Percentiles rank a stretch among this genome's conserved stretches.
phyloP scores from a whole-genome alignment of 176 grass and related monocot genomes.

The Musa beccarii region DNA sequence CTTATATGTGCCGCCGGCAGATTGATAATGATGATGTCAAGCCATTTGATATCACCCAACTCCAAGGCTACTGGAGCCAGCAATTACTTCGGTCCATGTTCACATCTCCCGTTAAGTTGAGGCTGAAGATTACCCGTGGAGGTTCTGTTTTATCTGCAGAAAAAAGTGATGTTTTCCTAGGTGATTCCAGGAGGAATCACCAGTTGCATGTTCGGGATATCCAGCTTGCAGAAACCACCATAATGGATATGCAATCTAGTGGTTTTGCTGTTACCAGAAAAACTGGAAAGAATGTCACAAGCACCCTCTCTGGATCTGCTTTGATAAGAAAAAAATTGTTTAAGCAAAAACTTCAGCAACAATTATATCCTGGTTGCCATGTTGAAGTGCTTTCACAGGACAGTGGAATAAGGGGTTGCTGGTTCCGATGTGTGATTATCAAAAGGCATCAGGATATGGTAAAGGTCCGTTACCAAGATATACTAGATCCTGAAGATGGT shows the following conservation, averaged over 20 bases:
- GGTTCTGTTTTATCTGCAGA: conserved; percentile 31
- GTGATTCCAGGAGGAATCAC: conserved; percentile 31
- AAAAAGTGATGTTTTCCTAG: conserved; percentile 2
- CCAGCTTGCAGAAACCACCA: conserved; percentile 1
- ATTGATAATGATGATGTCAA: conserved; percentile 62
- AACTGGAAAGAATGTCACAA: neutral
- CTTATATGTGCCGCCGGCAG: conserved; percentile 55
- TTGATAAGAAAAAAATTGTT: conserved; percentile 6
- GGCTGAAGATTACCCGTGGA: conserved; percentile 50
- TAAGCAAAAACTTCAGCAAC: conserved; percentile 22
- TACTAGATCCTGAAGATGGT: conserved; percentile 67
- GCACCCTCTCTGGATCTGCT: conserved; percentile 9
- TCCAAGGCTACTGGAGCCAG: conserved; percentile 92
- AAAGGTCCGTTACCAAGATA: conserved; percentile 69
- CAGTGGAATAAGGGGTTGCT: conserved; percentile 89
- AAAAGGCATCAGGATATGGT: conserved; percentile 61
- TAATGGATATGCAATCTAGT: conserved; percentile 4
- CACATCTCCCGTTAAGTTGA: conserved; percentile 57
- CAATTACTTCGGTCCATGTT: conserved; percentile 65
- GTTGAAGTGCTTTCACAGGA: conserved; percentile 79
- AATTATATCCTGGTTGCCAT: conserved; percentile 45
- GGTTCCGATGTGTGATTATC: conserved; percentile 79
- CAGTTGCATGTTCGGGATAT: conserved; percentile 7
- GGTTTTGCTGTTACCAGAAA: neutral
- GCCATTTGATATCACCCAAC: conserved; percentile 67